Evolutionary conservation across 768 basidiomycete species (phyloP), one percentile per base, ranked within the genome.

Genomic region (Trametes maxima): DNA sequence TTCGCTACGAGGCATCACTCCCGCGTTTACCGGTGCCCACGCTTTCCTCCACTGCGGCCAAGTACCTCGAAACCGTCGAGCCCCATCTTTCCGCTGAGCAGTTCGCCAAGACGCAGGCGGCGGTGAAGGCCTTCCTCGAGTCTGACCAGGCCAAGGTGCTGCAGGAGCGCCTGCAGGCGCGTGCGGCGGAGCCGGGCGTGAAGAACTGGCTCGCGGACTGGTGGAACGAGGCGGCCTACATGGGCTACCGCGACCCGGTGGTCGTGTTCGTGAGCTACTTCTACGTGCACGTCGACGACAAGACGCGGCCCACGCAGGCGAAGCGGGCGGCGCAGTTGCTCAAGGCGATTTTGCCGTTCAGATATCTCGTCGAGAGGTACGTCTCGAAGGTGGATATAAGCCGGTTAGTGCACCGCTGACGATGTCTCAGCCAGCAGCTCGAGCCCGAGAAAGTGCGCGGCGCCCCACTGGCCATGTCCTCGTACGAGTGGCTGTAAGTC

Each of bases 171-270:
- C 80, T 98, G 36, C 80, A 92, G 70, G 80, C 83, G 21, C 84
- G 95, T 1, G 94, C 94, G 0, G 79, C 80, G 0, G 79, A 85
- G 24, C 82, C 84, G 1, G 73, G 74, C 17, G 73, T 77, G 54
- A 79, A 78, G 67, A 95, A 82, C 78, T 99, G 97, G 97, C 80
- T 99, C n/a, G 82, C 84, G 48, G 94, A 96, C 53, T 99, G 97
- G 97, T 99, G 96, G 96, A 95, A 98, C 75, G 93, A 97, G 37
- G 84, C 74, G 5, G 95, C 95, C 17, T 92, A 91, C 72, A 88
- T 93, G 89, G 88, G 78, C 6, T 92, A 92, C 70, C 83, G 92
- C 49, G 95, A 96, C 68, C 87, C 95, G 1, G 92, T 97, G 49
- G 89, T 95, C 33, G 90, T 95, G 14, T 90, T 86, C 65, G 94